Evolutionary conservation across 1,139 yeast genomes (phyloP), one percentile per base, ranked within the genome.

Genomic region (Kodamaea suecica): DNA sequence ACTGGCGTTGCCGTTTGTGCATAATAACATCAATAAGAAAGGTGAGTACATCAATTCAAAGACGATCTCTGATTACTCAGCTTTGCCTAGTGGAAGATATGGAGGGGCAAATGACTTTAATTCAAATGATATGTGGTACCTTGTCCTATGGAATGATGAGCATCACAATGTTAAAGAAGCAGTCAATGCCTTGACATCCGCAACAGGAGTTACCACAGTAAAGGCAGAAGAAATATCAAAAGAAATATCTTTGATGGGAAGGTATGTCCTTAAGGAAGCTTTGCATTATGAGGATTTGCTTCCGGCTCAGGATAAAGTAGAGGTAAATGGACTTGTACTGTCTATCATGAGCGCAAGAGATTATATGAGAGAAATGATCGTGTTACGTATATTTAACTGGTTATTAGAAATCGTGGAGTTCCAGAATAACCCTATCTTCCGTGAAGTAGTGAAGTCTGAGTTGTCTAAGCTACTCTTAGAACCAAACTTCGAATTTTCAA

Each of bases 71-170:
- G 52, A 63, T 27, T 37, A 45, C 23, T 52, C 66, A 2, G 47
- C 62, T 1, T 55, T 69, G 10, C 62, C 69, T 0, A 36, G 37
- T 19, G 52, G 37, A 21, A 42, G 42, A n/a, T 66, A 66, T 36
- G 66, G 61, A 4, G 61, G 58, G 0, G 55, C 48, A 1, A 41
- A 35, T 4, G 70, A 63, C 39, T 27, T 29, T 4, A 62, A 61
- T 40, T 45, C 62, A 1, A 44, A 44, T 10, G 51, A 60, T 14
- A 34, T 40, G 26, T 77, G 75, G 64, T 59, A 63, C 31, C 63
- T 80, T 23, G 54, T 80, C 15, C 60, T 83, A 14, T 84, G 88
- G 83, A 84, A 84, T 52, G 94, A 84, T 49, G 92, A 84, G 49
- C 68, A 65, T 43, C 92, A 84, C 50, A 73, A 77, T 47, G 72